Evolutionary conservation across 2,329 filamentous ascomycete species (phyloP), one percentile per base, ranked within the genome.

Genomic region (Apiospora sp.): DNA sequence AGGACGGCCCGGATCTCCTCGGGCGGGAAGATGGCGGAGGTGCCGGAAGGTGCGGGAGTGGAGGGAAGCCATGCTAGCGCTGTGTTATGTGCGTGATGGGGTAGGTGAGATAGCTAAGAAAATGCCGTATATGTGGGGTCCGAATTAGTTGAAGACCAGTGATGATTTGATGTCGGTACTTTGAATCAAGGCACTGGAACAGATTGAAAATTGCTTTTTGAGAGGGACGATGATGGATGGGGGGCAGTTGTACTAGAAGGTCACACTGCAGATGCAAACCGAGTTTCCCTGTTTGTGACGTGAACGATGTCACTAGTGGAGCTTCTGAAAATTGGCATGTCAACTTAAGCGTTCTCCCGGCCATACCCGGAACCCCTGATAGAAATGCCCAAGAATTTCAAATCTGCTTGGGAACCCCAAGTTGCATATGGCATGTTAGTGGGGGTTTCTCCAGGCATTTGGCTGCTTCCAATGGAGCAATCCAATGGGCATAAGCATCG

Each of bases 1-100:
- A 86, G 82, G 44, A 89, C 81, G 6, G 81, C 77, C 19, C 80
- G 82, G 69, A 90, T 74, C n/a, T 75, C 75, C 1, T 75, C 68
- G 0, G 82, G 81, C 4, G 80, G 81, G 69, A 83, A 82, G 54
- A 19, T 37, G 44, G 8, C 41, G 7, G 51, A 27, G 30, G 30
- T 27, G 14, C 51, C 51, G 51, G 51, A 19, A 22, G 27, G 51
- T 7, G 27, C 54, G 16, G 54, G 12, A 7, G 54, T 37, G 27
- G 54, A 61, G 37, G 37, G 58, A 64, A 64, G 58, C 30, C 58
- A 64, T 58, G 7, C 12, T 7, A 22, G 13, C 16, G 30, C 2
- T 64, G 3, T 64, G 10, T n/a, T 64, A 34, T 41, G 13, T 19
- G 19, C 13, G 58, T 4, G 30, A 41, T 41, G 27, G 58, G 30